Percentiles rank a stretch among this genome's conserved stretches.
Conservation (phyloP, 129 eudicot genomes). For the Heracleum sosnowskyi region DNA sequence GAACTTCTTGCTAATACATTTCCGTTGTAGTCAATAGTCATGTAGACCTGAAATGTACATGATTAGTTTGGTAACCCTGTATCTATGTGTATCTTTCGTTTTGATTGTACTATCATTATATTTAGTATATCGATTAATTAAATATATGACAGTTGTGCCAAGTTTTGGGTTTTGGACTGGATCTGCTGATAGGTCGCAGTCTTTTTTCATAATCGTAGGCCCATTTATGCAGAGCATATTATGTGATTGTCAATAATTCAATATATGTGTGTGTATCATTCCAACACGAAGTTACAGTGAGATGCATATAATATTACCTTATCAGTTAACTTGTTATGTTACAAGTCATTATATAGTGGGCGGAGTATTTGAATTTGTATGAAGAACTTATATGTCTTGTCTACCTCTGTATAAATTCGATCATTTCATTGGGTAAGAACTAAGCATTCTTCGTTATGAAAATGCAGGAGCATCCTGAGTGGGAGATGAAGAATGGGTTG, state of each 20-base stretch:
- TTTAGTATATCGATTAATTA: background rate
- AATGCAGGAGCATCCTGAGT: constrained; percentile 87
- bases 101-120: background rate
- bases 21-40: background rate
- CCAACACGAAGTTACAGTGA: background rate
- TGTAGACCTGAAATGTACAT: background rate
- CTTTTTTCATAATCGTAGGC: background rate
- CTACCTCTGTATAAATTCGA: background rate
- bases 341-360: background rate
- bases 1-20: background rate
- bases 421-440: background rate
- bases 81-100: background rate
- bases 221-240: background rate
- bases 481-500: constrained; percentile 78
- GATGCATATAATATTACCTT: background rate
- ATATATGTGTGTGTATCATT: background rate
- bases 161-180: background rate
- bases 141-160: background rate
- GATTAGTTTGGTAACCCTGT: background rate
- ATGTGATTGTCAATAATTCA: background rate
- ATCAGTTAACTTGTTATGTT: background rate
- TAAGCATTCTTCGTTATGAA: background rate
- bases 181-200: background rate
- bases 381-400: background rate
- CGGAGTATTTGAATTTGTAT: background rate